phyloP scores from a whole-genome alignment of 1,284 basidiomycete species.

The Cutaneotrichosporon sp. region DNA sequence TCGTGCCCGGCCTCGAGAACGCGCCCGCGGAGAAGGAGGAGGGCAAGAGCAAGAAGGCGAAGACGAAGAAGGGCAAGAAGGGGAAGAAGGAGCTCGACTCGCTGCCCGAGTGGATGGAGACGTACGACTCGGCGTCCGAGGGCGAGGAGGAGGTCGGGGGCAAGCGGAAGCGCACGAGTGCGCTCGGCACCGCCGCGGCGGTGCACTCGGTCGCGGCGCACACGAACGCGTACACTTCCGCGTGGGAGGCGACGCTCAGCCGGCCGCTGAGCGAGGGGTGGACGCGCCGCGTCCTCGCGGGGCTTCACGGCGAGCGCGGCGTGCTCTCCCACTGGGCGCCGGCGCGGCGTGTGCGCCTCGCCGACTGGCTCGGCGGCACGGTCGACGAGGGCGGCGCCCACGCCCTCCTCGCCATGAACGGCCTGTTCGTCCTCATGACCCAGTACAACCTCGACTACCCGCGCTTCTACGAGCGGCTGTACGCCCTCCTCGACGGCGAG shows the following conservation, averaged over 20 bases:
- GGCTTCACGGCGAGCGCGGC: conserved; percentile 47
- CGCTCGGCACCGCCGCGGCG: conserved; percentile 38
- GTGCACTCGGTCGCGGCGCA: conserved; percentile 41
- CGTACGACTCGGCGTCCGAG: conserved; percentile 45
- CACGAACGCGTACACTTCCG: conserved; percentile 35
- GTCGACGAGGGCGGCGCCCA: conserved; percentile 83
- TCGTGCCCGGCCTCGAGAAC: conserved; percentile 70
- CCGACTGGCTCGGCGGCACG: conserved; percentile 91
- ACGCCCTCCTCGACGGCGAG: conserved; percentile 80
- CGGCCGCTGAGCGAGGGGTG: conserved; percentile 34
- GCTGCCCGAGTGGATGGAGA: conserved; percentile 53
- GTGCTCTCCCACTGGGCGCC: conserved; percentile 48
- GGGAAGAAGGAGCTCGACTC: conserved; percentile 40
- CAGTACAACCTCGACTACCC: conserved; percentile 97
- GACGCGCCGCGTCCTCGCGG: conserved; percentile 44
- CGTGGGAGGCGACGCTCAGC: conserved; percentile 42
- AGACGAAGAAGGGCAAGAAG: conserved; percentile 53
- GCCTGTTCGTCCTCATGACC: conserved; percentile 86
- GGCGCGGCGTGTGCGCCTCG: conserved; percentile 68
- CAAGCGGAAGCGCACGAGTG: conserved; percentile 36
- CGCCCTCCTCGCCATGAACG: conserved; percentile 89
- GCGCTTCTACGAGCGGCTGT: conserved; percentile 91
- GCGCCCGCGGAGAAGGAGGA: conserved; percentile 50
- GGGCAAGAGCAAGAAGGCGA: conserved; percentile 51
- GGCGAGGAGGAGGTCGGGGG: conserved; percentile 55